Conservation (phyloP, 2,329 filamentous ascomycete species). For the Paecilomyces fulvus region DNA sequence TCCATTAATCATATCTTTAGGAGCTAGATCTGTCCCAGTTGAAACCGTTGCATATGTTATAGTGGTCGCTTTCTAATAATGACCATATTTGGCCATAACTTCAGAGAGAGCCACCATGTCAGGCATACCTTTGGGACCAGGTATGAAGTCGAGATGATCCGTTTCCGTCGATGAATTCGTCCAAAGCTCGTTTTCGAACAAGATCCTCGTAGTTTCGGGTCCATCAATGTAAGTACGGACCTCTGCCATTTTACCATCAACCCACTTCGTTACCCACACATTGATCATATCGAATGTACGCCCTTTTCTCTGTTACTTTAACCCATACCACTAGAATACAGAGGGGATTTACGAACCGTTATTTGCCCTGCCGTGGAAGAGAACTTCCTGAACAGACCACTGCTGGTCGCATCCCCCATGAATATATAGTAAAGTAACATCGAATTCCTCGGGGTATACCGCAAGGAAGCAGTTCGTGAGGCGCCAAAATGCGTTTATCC, state of each 20-base stretch:
- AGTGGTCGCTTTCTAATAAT: neutral
- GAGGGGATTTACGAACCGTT: constrained; percentile 14
- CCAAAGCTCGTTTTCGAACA: constrained; percentile 26
- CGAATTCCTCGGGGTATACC: constrained; percentile 21
- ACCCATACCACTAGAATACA: neutral
- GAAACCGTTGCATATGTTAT: no score
- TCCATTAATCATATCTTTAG: neutral
- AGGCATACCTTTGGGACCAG: constrained; percentile 25
- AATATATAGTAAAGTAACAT: constrained; percentile 22
- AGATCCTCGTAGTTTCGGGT: constrained; percentile 12
- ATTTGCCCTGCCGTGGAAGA: constrained; percentile 24
- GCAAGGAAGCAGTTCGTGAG: constrained; percentile 17
- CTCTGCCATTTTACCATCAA: constrained; percentile 23
- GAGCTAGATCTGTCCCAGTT: no score
- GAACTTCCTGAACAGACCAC: constrained; percentile 26
- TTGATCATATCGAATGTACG: constrained; percentile 23
- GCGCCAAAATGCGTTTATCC: constrained; percentile 23
- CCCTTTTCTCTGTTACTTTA: constrained; percentile 8
- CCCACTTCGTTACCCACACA: constrained; percentile 26
- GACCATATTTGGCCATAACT: neutral
- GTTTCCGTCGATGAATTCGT: constrained; percentile 21
- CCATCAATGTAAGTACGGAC: constrained; percentile 24
- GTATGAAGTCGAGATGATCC: constrained; percentile 22
- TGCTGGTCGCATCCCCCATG: constrained; percentile 23
- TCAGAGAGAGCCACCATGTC: constrained; percentile 8